A percentile compares a stretch with the other conserved stretches of the same genome.
phyloP scores from a whole-genome alignment of 805 yeast species.

The Saccharomycopsis javanensis region DNA sequence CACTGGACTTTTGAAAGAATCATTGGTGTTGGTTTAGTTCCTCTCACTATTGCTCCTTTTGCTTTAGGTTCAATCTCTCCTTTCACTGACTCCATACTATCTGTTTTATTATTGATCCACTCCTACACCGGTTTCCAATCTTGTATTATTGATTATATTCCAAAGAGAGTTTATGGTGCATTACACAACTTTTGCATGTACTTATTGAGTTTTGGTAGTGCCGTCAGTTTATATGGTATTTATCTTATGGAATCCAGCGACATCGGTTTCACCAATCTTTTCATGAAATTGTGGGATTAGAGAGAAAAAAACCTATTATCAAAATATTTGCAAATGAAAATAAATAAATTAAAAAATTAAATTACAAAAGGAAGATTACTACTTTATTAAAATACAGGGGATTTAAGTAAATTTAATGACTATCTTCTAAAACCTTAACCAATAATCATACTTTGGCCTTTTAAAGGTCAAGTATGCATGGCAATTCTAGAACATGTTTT shows the following conservation, averaged over 20 bases:
- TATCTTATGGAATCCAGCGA: constrained; percentile 73
- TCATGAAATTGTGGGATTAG: constrained; percentile 27
- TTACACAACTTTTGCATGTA: constrained; percentile 62
- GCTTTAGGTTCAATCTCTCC: constrained; percentile 65
- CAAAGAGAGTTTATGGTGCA: constrained; percentile 71
- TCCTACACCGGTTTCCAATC: constrained; percentile 79
- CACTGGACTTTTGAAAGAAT: constrained; percentile 91
- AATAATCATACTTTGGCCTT: neutral
- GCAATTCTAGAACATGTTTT: neutral
- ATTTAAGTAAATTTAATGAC: neutral
- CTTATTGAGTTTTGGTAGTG: constrained; percentile 63
- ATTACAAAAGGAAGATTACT: neutral
- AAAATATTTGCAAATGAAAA: neutral
- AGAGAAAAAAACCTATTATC: neutral
- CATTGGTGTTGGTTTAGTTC: constrained; percentile 62
- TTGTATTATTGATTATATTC: constrained; percentile 90
- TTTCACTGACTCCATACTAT: constrained; percentile 60
- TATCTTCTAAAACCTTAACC: neutral
- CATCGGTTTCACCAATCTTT: constrained; percentile 55
- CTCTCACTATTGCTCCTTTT: constrained; percentile 67
- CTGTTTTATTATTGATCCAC: constrained; percentile 62
- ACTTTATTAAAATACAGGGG: neutral
- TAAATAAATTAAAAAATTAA: neutral
- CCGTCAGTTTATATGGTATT: constrained; percentile 64
- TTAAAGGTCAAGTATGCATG: neutral